Evolutionary conservation across 1,284 basidiomycete genomes (phyloP), one percentile per base, ranked within the genome.

Genomic region (Cerioporus squamosus): DNA sequence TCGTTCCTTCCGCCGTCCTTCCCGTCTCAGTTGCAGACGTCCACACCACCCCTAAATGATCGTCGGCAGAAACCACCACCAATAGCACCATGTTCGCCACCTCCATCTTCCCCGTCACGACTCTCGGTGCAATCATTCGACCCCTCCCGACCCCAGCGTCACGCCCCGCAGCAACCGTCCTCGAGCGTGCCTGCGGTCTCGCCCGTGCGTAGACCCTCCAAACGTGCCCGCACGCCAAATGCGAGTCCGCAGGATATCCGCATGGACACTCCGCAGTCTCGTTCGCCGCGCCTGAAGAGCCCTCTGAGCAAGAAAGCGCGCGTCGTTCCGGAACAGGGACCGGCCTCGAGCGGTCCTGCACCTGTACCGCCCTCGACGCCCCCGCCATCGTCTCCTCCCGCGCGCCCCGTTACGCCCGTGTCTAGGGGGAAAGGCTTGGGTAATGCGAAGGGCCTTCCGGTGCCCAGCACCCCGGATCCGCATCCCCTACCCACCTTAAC

Each of bases 11-110:
- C 75, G 7, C 75, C 75, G 15, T 77, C 75, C 26, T 77, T 77
- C 53, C 75, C 76, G n/a, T 68, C 73, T 40, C 66, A 77, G 47
- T 68, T 77, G 46, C 62, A 64, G 29, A 77, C 75, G n/a, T 77
- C 76, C 3, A 77, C 76, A 14, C 76, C 75, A 14, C 68, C 65
- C 31, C 62, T 54, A 23, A 61, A 62, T 17, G 51, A 45, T 20
- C 53, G 48, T 20, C 69, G 62, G 24, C 59, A 62, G 51, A 74
- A 74, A 58, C 73, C 73, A 24, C 60, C 68, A 24, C 70, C 69
- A 9, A 75, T 75, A 31, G 65, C 65, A 14, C 70, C 63, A n/a
- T 62, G 53, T 44, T 59, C 48, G 42, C 59, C 67, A 15, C 66
- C 67, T 12, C 62, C 62, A 47, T 66, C 64, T n/a, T 68, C 70